Conservation (phyloP, 2,329 filamentous ascomycete genomes). For the Penicillium vulpinum region DNA sequence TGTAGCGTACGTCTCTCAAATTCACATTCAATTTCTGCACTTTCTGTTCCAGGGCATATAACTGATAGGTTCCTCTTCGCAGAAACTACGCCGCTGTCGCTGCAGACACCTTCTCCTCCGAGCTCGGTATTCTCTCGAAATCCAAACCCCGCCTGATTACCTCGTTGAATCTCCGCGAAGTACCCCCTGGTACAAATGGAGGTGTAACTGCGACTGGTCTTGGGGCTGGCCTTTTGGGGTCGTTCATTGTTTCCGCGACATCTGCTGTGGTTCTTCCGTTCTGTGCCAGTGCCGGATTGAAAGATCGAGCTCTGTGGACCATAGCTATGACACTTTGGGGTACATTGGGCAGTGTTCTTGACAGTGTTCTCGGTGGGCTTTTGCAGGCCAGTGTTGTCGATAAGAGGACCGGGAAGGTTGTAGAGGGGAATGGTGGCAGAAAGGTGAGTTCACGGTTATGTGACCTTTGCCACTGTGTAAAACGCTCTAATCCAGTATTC, state of each 20-base stretch:
- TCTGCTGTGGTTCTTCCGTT: slow-evolving; percentile 69
- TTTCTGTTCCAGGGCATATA: background rate
- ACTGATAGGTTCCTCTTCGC: background rate
- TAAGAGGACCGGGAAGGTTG: slow-evolving; percentile 76
- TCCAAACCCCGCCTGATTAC: slow-evolving; percentile 81
- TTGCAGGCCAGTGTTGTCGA: slow-evolving; percentile 87
- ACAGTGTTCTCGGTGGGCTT: slow-evolving; percentile 82
- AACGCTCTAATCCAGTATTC: background rate
- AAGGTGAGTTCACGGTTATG: slow-evolving; percentile 47
- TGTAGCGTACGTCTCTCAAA: slow-evolving; percentile 36
- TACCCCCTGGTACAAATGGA: slow-evolving; percentile 90
- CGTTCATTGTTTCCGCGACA: slow-evolving; percentile 67
- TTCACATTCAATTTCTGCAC: background rate
- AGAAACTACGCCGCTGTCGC: slow-evolving; percentile 86
- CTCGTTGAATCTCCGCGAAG: slow-evolving; percentile 69
- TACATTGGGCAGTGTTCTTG: slow-evolving; percentile 74
- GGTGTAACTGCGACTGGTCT: slow-evolving; percentile 79
- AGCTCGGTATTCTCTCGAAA: slow-evolving; percentile 85
- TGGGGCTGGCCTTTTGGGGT: slow-evolving; percentile 70
- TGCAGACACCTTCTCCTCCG: slow-evolving; percentile 91
- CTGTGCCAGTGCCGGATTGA: slow-evolving; percentile 57
- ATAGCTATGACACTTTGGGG: slow-evolving; percentile 69
- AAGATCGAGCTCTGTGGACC: slow-evolving; percentile 51
- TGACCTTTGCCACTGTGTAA: background rate
- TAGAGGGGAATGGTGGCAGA: slow-evolving; percentile 78